phyloP scores from a whole-genome alignment of 192 early-diverging fungal genomes.

The Podila epigama region DNA sequence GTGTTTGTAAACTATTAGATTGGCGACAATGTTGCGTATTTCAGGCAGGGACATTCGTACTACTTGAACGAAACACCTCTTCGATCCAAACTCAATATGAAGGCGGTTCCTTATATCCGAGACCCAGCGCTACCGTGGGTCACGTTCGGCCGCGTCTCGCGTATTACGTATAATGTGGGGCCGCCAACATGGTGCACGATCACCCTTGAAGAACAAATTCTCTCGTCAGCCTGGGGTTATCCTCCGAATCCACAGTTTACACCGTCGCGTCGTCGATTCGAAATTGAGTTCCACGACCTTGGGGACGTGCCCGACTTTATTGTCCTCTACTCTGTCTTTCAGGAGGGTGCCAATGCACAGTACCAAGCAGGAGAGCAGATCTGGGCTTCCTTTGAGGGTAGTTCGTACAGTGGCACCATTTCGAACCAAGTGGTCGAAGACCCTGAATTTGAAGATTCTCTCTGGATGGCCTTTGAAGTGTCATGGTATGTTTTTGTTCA shows the following conservation, averaged over 20 bases:
- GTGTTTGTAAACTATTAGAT: too few relatives aligned
- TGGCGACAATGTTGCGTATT: constrained; percentile 47
- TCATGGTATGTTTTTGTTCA: constrained; percentile 48
- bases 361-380: constrained; percentile 62
- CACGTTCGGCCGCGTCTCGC: constrained; percentile 63
- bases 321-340: constrained; percentile 68
- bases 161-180: constrained; percentile 68
- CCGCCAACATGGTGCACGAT: constrained; percentile 72
- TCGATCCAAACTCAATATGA: constrained; percentile 32
- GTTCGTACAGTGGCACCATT: constrained; percentile 62
- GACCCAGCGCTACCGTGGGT: constrained; percentile 41
- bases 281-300: constrained; percentile 76
- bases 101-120: constrained; percentile 30
- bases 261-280: constrained; percentile 33
- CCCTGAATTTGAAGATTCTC: constrained; percentile 48
- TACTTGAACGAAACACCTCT: constrained; percentile 47
- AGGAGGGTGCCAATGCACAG: constrained; percentile 58
- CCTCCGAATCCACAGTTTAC: constrained; percentile 36
- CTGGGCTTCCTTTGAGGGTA: constrained; percentile 71
- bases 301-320: constrained; percentile 76
- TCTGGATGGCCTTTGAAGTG: constrained; percentile 61
- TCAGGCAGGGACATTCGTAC: constrained; percentile 48
- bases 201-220: constrained; percentile 55
- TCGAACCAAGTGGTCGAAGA: constrained; percentile 54
- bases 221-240: constrained; percentile 28